phyloP scores from a whole-genome alignment of 225 moss, liverwort and hornwort genomes.

The Bryum argenteum region DNA sequence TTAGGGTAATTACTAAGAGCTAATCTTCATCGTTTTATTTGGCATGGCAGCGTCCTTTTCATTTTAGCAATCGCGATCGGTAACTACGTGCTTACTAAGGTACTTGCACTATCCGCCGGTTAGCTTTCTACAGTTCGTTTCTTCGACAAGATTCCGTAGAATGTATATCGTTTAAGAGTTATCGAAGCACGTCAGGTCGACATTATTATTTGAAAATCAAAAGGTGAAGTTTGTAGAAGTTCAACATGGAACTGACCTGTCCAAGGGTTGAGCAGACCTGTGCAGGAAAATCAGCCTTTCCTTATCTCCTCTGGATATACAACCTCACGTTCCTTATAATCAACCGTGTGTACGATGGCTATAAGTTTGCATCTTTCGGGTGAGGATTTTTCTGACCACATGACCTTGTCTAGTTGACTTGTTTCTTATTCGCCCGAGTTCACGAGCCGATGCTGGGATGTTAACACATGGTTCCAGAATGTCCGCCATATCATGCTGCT shows the following conservation, averaged over 20 bases:
- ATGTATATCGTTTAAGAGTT: background rate
- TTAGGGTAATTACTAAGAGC: background rate
- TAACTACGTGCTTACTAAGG: constrained; percentile 75
- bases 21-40: background rate
- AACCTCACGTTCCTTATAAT: constrained; percentile 61
- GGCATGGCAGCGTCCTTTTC: constrained; percentile 67
- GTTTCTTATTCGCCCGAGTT: constrained; percentile 18
- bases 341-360: constrained; percentile 70
- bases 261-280: constrained; percentile 45
- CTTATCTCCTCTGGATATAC: constrained; percentile 65
- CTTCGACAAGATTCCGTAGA: background rate
- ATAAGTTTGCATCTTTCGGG: constrained; percentile 64
- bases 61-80: constrained; percentile 67
- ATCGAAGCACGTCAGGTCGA: constrained; percentile 1
- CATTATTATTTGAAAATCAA: background rate
- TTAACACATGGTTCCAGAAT: constrained; percentile 16
- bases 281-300: constrained; percentile 55
- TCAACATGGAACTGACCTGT: constrained; percentile 18
- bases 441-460: constrained; percentile 11
- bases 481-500: constrained; percentile 3
- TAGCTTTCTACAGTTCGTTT: constrained; percentile 2
- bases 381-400: constrained; percentile 30
- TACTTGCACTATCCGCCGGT: constrained; percentile 21
- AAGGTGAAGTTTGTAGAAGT: background rate
- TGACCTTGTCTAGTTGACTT: background rate